Percentiles rank a stretch among this genome's conserved stretches.
These are phyloP conservation scores for Leucogyrophana mollusca DNA, from an alignment of 768 basidiomycete species.

Conservation along the genomic window DNA sequence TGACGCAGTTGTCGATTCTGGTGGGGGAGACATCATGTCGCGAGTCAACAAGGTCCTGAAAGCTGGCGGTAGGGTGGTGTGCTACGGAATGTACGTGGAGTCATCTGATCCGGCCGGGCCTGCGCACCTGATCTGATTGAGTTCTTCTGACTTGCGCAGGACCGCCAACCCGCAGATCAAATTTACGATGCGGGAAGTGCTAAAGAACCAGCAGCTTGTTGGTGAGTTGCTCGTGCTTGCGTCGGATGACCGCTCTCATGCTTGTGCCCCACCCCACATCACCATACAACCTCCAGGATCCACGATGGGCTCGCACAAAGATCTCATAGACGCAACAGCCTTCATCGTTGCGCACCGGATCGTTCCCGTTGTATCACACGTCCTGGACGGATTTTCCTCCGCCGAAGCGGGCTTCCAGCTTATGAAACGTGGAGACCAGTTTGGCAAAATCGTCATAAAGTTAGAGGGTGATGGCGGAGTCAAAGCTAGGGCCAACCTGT, in stretches of 20 bases:
- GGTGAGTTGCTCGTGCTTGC: slow-evolving; percentile 41
- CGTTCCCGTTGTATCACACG: slow-evolving; percentile 66
- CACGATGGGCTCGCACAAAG: slow-evolving; percentile 80
- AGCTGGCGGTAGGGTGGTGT: slow-evolving; percentile 56
- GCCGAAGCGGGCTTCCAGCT: slow-evolving; percentile 72
- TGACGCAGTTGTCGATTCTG: slow-evolving; percentile 69
- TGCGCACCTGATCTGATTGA: too few species aligned
- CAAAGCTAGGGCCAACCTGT: too few species aligned
- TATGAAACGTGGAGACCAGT: slow-evolving; percentile 62
- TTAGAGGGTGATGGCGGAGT: too few species aligned
- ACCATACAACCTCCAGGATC: slow-evolving; percentile 48
- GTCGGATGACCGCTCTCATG: too few species aligned
- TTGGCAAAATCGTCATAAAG: slow-evolving; percentile 71
- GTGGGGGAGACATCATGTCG: slow-evolving; percentile 62
- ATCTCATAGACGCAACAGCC: slow-evolving; percentile 67
- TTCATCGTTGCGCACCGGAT: slow-evolving; percentile 70
- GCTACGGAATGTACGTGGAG: slow-evolving; percentile 61
- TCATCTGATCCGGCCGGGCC: too few species aligned
- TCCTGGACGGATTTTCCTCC: slow-evolving; percentile 63
- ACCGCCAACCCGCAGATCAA: slow-evolving; percentile 56
- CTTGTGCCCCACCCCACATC: not conserved
- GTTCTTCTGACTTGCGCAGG: slow-evolving; percentile 37
- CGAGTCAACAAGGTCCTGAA: slow-evolving; percentile 51
- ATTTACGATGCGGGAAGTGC: slow-evolving; percentile 77
- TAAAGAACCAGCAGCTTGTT: slow-evolving; percentile 71